Evolutionary conservation across 164 flowering plant species (phyloP).

Genomic region (Hamamelis virginiana): DNA sequence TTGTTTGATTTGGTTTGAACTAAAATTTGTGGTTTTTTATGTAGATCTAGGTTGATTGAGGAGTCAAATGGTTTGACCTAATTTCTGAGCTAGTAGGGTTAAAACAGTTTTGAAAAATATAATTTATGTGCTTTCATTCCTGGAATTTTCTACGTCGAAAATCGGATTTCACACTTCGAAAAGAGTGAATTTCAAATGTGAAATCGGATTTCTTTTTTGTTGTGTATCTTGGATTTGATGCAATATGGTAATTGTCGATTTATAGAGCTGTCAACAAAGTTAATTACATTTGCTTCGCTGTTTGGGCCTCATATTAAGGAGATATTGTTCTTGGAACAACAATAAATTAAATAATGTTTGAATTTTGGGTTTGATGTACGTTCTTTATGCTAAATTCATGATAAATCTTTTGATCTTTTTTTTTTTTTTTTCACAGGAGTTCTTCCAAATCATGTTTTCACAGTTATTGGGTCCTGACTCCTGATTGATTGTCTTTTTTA

Average conservation of each 20-base stretch:
- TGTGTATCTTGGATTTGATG: too few relatives aligned
- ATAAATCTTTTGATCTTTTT: too few relatives aligned
- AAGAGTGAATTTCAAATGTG: too few relatives aligned
- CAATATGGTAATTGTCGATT: too few relatives aligned
- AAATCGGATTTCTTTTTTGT: too few relatives aligned
- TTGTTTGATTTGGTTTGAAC: neutral
- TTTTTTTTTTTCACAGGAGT: too few relatives aligned
- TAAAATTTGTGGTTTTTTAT: neutral
- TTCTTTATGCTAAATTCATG: too few relatives aligned
- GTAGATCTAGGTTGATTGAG: neutral
- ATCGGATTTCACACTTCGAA: too few relatives aligned
- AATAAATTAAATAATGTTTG: neutral
- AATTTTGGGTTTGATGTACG: neutral
- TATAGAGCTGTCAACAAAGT: too few relatives aligned
- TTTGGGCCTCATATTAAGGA: neutral
- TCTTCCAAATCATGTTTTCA: too few relatives aligned
- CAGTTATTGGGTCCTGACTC: too few relatives aligned
- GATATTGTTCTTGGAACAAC: neutral
- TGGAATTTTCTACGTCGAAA: neutral
- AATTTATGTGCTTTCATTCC: neutral
- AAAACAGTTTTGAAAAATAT: neutral
- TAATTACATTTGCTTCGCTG: neutral
- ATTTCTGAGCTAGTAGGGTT: neutral
- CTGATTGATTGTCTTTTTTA: too few relatives aligned
- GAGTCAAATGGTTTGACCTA: neutral